Evolutionary conservation across 2,329 filamentous ascomycete genomes (phyloP).

Genomic region (Botrytis fragariae): DNA sequence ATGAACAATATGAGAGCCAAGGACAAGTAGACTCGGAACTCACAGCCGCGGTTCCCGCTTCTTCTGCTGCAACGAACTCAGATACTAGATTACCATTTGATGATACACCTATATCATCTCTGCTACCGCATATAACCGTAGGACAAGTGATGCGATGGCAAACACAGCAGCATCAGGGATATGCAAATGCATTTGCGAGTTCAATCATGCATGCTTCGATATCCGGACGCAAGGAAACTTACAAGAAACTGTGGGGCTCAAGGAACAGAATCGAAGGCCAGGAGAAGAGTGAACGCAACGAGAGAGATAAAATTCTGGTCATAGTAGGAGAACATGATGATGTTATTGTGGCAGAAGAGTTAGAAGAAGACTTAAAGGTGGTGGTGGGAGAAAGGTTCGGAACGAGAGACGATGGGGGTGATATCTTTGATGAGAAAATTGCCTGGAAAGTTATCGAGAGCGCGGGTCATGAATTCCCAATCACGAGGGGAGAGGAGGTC

Average conservation of each 20-base stretch:
- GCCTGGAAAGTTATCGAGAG: constrained; percentile 52
- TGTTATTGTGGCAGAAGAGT: constrained; percentile 50
- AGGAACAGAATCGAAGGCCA: not conserved
- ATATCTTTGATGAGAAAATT: constrained; percentile 42
- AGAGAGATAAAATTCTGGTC: constrained; percentile 52
- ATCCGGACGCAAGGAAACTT: constrained; percentile 51
- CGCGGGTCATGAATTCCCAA: constrained; percentile 58
- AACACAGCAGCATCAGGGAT: constrained; percentile 54
- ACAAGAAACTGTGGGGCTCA: constrained; percentile 44
- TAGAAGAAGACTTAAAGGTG: constrained; percentile 29
- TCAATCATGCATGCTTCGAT: constrained; percentile 55
- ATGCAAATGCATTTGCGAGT: constrained; percentile 59
- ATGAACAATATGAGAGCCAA: constrained; percentile 23
- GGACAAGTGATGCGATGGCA: constrained; percentile 53
- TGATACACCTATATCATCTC: constrained; percentile 25
- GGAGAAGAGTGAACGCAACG: constrained; percentile 27
- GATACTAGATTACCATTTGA: constrained; percentile 25
- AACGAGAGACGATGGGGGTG: not conserved
- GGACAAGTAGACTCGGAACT: constrained; percentile 11
- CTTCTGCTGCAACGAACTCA: not conserved
- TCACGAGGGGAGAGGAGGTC: constrained; percentile 50
- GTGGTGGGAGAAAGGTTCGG: constrained; percentile 22
- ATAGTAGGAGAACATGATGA: constrained; percentile 47
- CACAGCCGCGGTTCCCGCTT: not conserved
- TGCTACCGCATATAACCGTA: constrained; percentile 28